Conservation (phyloP, 1,284 basidiomycete species). For the Papiliotrema fonsecae region DNA sequence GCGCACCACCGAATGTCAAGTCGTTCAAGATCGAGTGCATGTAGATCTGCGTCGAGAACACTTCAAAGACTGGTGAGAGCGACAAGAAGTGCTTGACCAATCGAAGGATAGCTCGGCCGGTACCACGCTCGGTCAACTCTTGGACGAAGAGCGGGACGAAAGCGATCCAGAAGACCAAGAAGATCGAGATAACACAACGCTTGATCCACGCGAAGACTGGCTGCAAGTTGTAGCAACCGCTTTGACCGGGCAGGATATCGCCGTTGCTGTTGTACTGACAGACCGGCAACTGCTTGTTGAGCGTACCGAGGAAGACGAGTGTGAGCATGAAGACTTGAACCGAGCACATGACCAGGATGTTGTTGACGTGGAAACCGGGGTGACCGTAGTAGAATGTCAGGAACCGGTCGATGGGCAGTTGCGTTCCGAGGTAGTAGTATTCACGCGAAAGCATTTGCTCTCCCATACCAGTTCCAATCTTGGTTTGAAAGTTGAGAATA, state of each 20-base stretch:
- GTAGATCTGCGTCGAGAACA: slow-evolving; percentile 94
- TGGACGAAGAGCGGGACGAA: slow-evolving; percentile 91
- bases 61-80: slow-evolving; percentile 88
- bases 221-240: slow-evolving; percentile 85
- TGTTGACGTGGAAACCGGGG: slow-evolving; percentile 99
- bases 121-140: slow-evolving; percentile 89
- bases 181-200: slow-evolving; percentile 90
- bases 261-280: slow-evolving; percentile 72
- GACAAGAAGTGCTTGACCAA: slow-evolving; percentile 88
- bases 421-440: slow-evolving; percentile 99
- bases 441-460: slow-evolving; percentile 99
- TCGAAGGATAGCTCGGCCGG: slow-evolving; percentile 78
- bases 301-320: slow-evolving; percentile 88
- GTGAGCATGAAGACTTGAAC: slow-evolving; percentile 83
- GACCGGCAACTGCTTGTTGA: slow-evolving; percentile 71
- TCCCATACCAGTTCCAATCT: slow-evolving; percentile 99
- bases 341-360: slow-evolving; percentile 93
- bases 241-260: slow-evolving; percentile 64
- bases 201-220: slow-evolving; percentile 91
- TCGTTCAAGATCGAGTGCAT: slow-evolving; percentile 92
- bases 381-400: slow-evolving; percentile 99
- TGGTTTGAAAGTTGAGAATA: slow-evolving; percentile 98
- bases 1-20: slow-evolving; percentile 88
- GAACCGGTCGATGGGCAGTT: slow-evolving; percentile 96
- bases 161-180: slow-evolving; percentile 92